These are phyloP conservation scores for Syzygium grande DNA, from an alignment of 345 rosid genomes.

Conservation along the genomic window DNA sequence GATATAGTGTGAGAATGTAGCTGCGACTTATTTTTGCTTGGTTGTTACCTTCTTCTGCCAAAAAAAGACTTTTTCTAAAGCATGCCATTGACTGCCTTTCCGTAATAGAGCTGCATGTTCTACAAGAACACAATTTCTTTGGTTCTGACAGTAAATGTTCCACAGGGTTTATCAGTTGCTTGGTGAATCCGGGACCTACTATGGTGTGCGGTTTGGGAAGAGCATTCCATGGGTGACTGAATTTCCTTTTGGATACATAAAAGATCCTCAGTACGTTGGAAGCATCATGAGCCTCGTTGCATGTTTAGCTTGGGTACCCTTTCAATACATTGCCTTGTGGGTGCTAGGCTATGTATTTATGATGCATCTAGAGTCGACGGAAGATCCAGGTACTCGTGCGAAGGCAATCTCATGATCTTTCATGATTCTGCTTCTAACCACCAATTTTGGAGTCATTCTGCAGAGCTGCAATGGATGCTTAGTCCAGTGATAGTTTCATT, in stretches of 20 bases:
- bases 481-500: background rate
- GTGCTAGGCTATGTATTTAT: slow-evolving; percentile 64
- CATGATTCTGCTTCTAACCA: background rate
- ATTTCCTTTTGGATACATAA: slow-evolving; percentile 84
- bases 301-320: slow-evolving; percentile 71
- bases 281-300: slow-evolving; percentile 78
- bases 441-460: background rate
- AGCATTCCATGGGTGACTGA: slow-evolving; percentile 73
- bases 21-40: background rate
- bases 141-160: background rate
- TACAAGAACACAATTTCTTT: background rate
- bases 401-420: slow-evolving; percentile 35
- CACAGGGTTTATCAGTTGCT: slow-evolving; percentile 84
- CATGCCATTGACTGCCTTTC: background rate
- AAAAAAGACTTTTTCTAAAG: background rate
- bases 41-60: background rate
- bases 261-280: slow-evolving; percentile 87
- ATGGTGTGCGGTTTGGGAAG: slow-evolving; percentile 83
- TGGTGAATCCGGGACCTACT: slow-evolving; percentile 89
- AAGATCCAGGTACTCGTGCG: slow-evolving; percentile 63
- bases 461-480: background rate
- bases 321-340: slow-evolving; percentile 75
- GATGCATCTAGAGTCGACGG: slow-evolving; percentile 56
- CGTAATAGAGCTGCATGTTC: background rate
- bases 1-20: background rate